These are phyloP conservation scores for Solanum stenotomum DNA, from an alignment of 257 asterid species.

Conservation along the genomic window DNA sequence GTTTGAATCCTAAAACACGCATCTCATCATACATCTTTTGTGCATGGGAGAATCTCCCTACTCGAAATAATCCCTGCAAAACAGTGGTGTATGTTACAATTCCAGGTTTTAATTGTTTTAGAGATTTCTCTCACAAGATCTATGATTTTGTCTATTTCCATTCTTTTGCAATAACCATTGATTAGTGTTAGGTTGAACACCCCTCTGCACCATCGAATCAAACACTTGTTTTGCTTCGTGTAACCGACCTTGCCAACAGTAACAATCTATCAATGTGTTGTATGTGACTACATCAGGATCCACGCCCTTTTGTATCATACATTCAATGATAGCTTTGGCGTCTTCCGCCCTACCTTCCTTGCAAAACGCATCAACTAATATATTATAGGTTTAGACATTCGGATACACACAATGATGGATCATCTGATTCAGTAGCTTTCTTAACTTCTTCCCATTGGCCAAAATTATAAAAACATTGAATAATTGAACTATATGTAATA, in stretches of 20 bases:
- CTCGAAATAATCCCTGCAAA: not conserved
- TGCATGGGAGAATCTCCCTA: not conserved
- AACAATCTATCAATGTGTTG: slow-evolving; percentile 1
- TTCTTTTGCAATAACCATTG: slow-evolving; percentile 1
- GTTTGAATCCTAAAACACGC: not conserved
- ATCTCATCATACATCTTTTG: slow-evolving; percentile 4
- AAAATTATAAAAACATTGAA: slow-evolving; percentile 3
- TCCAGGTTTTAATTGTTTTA: not conserved
- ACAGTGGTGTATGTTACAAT: not conserved
- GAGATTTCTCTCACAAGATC: not conserved
- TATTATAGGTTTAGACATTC: not conserved
- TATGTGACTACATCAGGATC: slow-evolving; percentile 1
- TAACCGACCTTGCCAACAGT: not conserved
- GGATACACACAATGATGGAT: not conserved
- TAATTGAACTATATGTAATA: not conserved
- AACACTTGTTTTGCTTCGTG: not conserved
- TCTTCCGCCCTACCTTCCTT: not conserved
- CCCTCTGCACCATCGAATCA: not conserved
- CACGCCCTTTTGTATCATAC: not conserved
- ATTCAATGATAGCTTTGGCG: not conserved
- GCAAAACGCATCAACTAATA: slow-evolving; percentile 2
- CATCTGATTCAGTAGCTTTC: not conserved
- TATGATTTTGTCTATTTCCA: not conserved
- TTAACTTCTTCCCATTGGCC: slow-evolving; percentile 7
- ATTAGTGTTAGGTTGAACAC: not conserved